These are phyloP conservation scores for Gynochthodes officinalis DNA, from an alignment of 257 asterid species.

Conservation along the genomic window DNA sequence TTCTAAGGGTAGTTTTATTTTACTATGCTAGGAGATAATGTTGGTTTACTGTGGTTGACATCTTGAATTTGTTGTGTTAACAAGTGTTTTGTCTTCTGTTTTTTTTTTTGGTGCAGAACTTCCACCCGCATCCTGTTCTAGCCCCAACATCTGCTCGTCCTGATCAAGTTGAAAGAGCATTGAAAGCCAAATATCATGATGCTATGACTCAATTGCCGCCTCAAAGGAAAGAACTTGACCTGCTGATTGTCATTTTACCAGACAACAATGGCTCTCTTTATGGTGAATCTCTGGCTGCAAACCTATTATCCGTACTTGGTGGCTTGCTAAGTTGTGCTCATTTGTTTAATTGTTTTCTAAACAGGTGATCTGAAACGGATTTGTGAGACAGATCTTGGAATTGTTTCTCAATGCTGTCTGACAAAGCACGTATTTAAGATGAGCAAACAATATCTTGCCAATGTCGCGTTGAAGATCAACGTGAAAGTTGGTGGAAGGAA, in stretches of 20 bases:
- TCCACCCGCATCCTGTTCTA: constrained; percentile 70
- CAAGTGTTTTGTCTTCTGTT: not conserved
- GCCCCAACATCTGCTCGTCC: constrained; percentile 67
- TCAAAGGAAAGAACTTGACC: constrained; percentile 74
- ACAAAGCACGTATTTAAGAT: constrained; percentile 75
- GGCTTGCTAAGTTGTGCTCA: not conserved
- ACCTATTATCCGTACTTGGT: not conserved
- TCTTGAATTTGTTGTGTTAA: not conserved
- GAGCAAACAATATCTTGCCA: constrained; percentile 91
- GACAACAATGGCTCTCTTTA: constrained; percentile 95
- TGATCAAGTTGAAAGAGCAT: constrained; percentile 79
- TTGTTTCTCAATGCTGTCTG: constrained; percentile 94
- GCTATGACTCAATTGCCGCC: constrained; percentile 57
- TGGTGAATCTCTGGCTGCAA: constrained; percentile 38
- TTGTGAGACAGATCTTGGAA: constrained; percentile 96
- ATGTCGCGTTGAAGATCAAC: constrained; percentile 81
- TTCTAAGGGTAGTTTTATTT: not conserved
- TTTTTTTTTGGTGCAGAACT: constrained; percentile 50
- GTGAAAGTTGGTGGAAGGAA: constrained; percentile 98
- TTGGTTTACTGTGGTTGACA: not conserved
- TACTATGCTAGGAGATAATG: not conserved
- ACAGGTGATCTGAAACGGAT: constrained; percentile 87
- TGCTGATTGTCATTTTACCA: constrained; percentile 79
- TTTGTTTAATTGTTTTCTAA: not conserved
- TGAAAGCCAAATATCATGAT: constrained; percentile 70